These are phyloP conservation scores for Dacryopinax spathularia DNA, from an alignment of 768 basidiomycete genomes.

Conservation along the genomic window DNA sequence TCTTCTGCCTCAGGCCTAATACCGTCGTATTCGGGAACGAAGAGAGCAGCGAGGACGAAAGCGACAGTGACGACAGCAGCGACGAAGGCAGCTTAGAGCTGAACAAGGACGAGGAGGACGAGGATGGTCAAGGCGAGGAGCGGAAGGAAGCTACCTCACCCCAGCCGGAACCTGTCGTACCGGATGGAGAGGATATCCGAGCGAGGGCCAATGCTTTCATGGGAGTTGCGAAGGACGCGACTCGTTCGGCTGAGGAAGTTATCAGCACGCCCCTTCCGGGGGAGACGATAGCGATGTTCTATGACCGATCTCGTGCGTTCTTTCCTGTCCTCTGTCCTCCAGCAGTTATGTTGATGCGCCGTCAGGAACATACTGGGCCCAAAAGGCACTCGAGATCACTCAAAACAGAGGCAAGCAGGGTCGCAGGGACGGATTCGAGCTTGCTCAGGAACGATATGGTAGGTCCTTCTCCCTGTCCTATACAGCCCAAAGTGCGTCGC, in stretches of 20 bases:
- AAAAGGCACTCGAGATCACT: constrained; percentile 45
- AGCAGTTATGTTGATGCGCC: background rate
- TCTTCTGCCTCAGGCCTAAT: constrained; percentile 54
- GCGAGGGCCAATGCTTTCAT: constrained; percentile 39
- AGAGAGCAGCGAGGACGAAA: constrained; percentile 43
- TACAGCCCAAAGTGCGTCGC: background rate
- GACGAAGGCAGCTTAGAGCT: constrained; percentile 26
- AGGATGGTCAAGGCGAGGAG: constrained; percentile 30
- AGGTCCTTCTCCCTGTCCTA: constrained; percentile 16
- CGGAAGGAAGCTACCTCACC: constrained; percentile 21
- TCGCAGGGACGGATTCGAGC: constrained; percentile 58
- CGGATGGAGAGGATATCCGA: constrained; percentile 28
- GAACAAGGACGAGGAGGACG: constrained; percentile 35
- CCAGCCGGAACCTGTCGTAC: constrained; percentile 10
- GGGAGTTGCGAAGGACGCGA: constrained; percentile 39
- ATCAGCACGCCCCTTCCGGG: constrained; percentile 71
- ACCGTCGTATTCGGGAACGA: constrained; percentile 47
- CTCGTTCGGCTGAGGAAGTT: constrained; percentile 53
- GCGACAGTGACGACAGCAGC: constrained; percentile 18
- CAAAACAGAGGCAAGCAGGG: constrained; percentile 65
- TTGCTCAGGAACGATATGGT: constrained; percentile 66
- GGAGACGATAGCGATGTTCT: constrained; percentile 72
- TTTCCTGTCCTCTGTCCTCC: background rate
- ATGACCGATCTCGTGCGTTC: constrained; percentile 57
- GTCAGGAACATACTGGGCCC: constrained; percentile 68